Evolutionary conservation across 139 green algal genomes (phyloP).

Genomic region (Chlamydomonas sp.): DNA sequence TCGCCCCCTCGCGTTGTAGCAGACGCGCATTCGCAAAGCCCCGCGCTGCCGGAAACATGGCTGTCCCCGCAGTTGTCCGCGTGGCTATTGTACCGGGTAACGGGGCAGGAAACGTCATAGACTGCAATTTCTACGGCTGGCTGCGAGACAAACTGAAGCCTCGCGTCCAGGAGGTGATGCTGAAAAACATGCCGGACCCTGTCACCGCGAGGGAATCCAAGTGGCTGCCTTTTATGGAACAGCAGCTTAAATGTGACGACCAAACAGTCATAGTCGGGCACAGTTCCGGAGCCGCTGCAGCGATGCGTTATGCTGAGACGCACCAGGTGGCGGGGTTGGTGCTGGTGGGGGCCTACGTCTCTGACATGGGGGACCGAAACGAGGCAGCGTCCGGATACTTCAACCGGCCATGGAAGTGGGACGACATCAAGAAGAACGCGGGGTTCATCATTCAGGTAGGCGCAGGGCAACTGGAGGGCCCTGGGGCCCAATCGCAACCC

Average conservation of each 20-base stretch:
- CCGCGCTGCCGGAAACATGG: no score
- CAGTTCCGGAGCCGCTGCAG: conserved; percentile 49
- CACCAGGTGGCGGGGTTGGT: conserved; percentile 42
- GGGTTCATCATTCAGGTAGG: conserved; percentile 37
- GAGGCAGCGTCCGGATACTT: conserved; percentile 34
- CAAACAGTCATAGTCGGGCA: conserved; percentile 46
- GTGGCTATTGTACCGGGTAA: neutral
- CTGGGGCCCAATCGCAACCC: neutral
- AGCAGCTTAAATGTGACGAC: conserved; percentile 16
- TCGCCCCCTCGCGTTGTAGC: no score
- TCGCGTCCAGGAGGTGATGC: neutral
- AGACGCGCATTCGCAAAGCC: no score
- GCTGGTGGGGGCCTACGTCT: conserved; percentile 49
- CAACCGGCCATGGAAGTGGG: conserved; percentile 51
- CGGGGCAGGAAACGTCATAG: neutral
- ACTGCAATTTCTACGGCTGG: conserved; percentile 32
- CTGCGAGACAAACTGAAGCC: neutral
- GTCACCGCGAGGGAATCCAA: conserved; percentile 14
- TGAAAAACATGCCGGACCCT: conserved; percentile 36
- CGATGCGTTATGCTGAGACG: conserved; percentile 43
- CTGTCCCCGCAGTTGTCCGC: no score
- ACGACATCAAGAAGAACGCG: conserved; percentile 37
- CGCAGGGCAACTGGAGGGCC: neutral
- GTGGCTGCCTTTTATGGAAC: conserved; percentile 50
- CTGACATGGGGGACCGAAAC: conserved; percentile 33